Evolutionary conservation across 2,329 filamentous ascomycete genomes (phyloP), one percentile per base, ranked within the genome.

Genomic region (Elsinoe arachidis): DNA sequence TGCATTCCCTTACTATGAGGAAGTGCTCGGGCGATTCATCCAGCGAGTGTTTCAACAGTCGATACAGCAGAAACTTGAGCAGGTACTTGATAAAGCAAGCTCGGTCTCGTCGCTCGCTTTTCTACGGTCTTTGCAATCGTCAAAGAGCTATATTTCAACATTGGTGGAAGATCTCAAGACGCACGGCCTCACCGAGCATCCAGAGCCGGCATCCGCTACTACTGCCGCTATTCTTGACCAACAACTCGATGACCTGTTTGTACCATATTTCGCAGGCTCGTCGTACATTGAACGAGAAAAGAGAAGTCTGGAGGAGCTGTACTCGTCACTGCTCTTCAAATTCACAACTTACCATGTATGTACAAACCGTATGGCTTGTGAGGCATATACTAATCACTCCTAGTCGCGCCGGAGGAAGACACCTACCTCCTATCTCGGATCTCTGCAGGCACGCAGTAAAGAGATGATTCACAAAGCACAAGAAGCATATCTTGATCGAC

Each of bases 31-130:
- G 62, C 92, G 92, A 65, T 99, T 99, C 66, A 80, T 99, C 54
- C 93, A 99, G 72, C 82, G 93, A 63, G 87, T 99, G 10, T 99
- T 99, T 67, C 93, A 99, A 69, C 93, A 99, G 72, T 97, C 92
- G 1, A 91, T 99, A 61, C 95, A 99, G 72, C 92, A 97, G 70
- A 83, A 92, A 12, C 78, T 99, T 9, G 93, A 99, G 69, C 88
- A 95, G 83, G 91, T 99, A 2, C 77, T 99, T 49, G 91, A 96
- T 65, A 97, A 97, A 73, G 93, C 93, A 14, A 87, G 89, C 62
- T 88, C 87, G 4, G 85, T 97, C 14, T 99, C 95, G 0, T 91
- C 90, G 0, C 76, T 99, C 30, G 91, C 93, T 1, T 99, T 96
- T 68, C 74, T 99, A 30, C 84, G 93, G 60, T 93, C 90, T 12